Conservation (phyloP, 2,329 filamentous ascomycete species). For the Leptoxyphium fumago region DNA sequence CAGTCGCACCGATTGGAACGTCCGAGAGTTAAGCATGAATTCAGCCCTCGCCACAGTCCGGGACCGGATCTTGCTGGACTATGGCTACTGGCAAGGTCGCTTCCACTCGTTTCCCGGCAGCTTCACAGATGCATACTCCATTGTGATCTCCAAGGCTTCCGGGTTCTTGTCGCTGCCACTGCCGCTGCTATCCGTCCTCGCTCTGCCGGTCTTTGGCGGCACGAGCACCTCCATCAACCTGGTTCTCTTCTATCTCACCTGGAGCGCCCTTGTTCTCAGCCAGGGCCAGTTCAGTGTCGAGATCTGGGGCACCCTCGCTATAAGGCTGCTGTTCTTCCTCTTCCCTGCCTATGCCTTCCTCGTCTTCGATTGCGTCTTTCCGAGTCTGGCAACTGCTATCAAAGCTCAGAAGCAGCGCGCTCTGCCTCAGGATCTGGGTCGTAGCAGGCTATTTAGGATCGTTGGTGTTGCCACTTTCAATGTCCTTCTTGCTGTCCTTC, state of each 20-base stretch:
- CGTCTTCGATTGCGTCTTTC: slow-evolving; percentile 54
- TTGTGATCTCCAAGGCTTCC: slow-evolving; percentile 13
- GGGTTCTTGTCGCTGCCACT: slow-evolving; percentile 20
- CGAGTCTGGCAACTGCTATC: slow-evolving; percentile 51
- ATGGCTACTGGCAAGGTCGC: slow-evolving; percentile 19
- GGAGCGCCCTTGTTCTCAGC: slow-evolving; percentile 67
- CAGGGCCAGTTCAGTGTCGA: slow-evolving; percentile 64
- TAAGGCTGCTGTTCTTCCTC: slow-evolving; percentile 57
- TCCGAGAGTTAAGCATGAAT: neutral
- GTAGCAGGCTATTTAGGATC: slow-evolving; percentile 33
- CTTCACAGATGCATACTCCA: slow-evolving; percentile 12
- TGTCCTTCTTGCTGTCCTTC: slow-evolving; percentile 34
- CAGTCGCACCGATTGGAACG: too few relatives aligned
- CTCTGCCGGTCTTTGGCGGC: slow-evolving; percentile 57
- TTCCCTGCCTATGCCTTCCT: slow-evolving; percentile 60
- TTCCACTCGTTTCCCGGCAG: slow-evolving; percentile 10
- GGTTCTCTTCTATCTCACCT: slow-evolving; percentile 81
- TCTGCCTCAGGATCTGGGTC: slow-evolving; percentile 30
- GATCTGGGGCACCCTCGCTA: slow-evolving; percentile 51
- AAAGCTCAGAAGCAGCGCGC: slow-evolving; percentile 49
- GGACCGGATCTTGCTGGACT: slow-evolving; percentile 12
- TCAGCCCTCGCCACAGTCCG: slow-evolving; percentile 9
- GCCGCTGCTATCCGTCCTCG: slow-evolving; percentile 45
- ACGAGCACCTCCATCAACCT: slow-evolving; percentile 71
- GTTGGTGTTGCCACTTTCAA: slow-evolving; percentile 42